phyloP scores from a whole-genome alignment of 805 yeast genomes.

The Myxozyma nipponensis region DNA sequence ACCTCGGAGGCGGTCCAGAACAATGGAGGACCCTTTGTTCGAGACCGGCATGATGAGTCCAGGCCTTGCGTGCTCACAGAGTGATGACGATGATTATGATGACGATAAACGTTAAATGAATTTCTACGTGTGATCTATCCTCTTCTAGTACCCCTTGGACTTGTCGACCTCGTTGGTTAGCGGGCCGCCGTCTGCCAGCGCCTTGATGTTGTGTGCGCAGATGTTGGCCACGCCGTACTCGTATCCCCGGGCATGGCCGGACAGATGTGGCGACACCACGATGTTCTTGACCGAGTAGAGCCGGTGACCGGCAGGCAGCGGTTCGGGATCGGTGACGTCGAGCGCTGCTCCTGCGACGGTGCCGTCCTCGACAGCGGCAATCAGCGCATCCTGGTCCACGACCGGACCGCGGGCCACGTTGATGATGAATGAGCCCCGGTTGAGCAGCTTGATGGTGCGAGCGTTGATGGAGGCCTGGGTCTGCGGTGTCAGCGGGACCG shows the following conservation, averaged over 20 bases:
- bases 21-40: no score
- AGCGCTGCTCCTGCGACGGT: constrained; percentile 62
- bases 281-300: constrained; percentile 28
- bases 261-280: constrained; percentile 25
- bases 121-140: no score
- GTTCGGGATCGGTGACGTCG: constrained; percentile 69
- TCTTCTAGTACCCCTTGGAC: constrained; percentile 18
- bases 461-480: constrained; percentile 53
- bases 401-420: constrained; percentile 45
- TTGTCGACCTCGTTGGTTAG: constrained; percentile 15
- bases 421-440: constrained; percentile 57
- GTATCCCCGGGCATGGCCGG: constrained; percentile 23
- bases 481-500: constrained; percentile 60
- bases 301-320: constrained; percentile 34
- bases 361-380: constrained; percentile 46
- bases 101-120: no score
- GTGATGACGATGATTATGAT: no score
- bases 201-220: constrained; percentile 16
- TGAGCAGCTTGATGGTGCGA: constrained; percentile 45
- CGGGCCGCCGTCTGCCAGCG: constrained; percentile 14
- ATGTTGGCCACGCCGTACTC: constrained; percentile 22
- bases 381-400: constrained; percentile 48
- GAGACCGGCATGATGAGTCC: no score
- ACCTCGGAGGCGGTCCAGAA: no score
- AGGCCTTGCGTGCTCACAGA: no score